Base-by-base conservation (phyloP, 2,329 filamentous ascomycete species). In the Grosmannia huntii region DNA sequence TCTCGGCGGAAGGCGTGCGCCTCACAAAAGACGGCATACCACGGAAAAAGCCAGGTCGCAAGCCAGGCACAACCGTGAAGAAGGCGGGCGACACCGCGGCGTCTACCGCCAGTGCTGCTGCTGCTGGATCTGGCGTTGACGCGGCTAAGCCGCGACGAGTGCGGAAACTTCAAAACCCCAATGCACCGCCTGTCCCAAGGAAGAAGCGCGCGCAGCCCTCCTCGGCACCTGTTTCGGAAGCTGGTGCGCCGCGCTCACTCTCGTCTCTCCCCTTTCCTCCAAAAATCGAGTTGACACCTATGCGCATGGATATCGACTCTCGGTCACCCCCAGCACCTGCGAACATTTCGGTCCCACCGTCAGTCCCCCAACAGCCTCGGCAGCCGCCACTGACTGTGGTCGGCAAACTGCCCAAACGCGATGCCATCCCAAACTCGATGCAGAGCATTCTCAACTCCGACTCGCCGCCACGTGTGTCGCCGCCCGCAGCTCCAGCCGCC, bases 1-100 rank as follows among this genome's bases (percentile, higher is more conserved):
- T 51, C 12, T 68, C 76, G 62, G 67, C 74, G 62, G 63, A 72
- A 65, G 69, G 69, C 63, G 75, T 78, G 31, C 75, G 73, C 61
- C 69, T 83, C 56, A 83, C 80, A 0, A 80, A 80, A 28, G 80
- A 80, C 56, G 81, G 81, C 12, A 66, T 81, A 7, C 80, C 81
- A 0, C 72, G 82, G 5, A 84, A 84, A 70, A 86, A 85, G 71
- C 81, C 82, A 23, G 82, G 82, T 25, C 78, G 83, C 55, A 86
- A 86, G 66, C 81, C 83, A 65, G 86, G 77, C 66, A 80, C 73
- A 5, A 61, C 66, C 46, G 65, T 65, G 38, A 69, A 67, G 59
- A 64, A 63, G 53, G 60, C 61, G 14, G 57, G 58, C 16, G 65
- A 65, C 41, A 56, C 55, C 53, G 48, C 57, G 19, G 46, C 49